Conservation (phyloP, 805 yeast species). For the Pichia ethanolica region DNA sequence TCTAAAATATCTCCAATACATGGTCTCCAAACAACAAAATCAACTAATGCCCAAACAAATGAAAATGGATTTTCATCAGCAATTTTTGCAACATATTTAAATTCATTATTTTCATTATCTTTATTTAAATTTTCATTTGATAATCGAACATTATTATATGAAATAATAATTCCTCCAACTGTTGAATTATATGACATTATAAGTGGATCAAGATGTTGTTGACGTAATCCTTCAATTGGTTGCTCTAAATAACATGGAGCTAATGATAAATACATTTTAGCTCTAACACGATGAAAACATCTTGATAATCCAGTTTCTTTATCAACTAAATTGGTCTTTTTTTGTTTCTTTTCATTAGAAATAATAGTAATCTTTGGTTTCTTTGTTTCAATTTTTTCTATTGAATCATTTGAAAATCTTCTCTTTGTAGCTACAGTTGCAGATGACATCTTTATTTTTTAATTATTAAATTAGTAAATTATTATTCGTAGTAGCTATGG, state of each 20-base stretch:
- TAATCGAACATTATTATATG: constrained; percentile 61
- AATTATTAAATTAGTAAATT: no score
- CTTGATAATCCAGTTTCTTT: constrained; percentile 42
- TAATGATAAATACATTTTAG: constrained; percentile 69
- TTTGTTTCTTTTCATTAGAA: background rate
- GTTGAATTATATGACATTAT: constrained; percentile 72
- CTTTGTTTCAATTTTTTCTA: background rate
- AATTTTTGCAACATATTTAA: constrained; percentile 52
- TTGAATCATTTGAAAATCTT: background rate
- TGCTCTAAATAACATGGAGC: constrained; percentile 72
- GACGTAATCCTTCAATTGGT: constrained; percentile 73
- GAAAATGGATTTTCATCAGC: constrained; percentile 80
- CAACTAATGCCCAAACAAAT: constrained; percentile 79
- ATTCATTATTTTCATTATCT: constrained; percentile 32
- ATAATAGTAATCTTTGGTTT: background rate
- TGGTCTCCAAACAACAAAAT: constrained; percentile 85
- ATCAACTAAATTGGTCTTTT: constrained; percentile 15
- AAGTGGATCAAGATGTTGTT: constrained; percentile 86
- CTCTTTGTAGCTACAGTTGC: background rate
- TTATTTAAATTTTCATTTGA: constrained; percentile 33
- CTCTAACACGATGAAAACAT: constrained; percentile 57
- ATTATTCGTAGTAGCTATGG: no score
- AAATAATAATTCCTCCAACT: constrained; percentile 76
- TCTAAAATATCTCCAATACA: constrained; percentile 78
- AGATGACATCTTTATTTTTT: background rate